Conservation (phyloP, 495 filamentous ascomycete species). For the Poronia punctata region DNA sequence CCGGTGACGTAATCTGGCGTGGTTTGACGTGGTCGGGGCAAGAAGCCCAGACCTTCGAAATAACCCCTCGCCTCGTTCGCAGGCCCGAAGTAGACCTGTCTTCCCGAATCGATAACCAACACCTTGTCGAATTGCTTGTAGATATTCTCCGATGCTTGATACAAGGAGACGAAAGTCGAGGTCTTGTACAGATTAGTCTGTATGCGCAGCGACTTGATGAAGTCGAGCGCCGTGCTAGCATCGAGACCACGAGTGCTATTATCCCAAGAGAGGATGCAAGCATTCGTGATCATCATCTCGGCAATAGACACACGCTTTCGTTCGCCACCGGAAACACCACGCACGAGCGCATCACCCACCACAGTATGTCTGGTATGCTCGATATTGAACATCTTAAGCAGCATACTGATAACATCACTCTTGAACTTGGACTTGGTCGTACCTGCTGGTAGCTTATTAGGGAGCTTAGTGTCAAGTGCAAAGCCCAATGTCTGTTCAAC, state of each 20-base stretch:
- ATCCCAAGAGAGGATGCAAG: conserved; percentile 70
- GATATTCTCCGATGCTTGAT: conserved; percentile 79
- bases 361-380: conserved; percentile 75
- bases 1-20: conserved; percentile 82
- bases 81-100: conserved; percentile 75
- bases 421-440: conserved; percentile 63
- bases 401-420: conserved; percentile 57
- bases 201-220: conserved; percentile 63
- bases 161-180: conserved; percentile 73
- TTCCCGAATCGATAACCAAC: conserved; percentile 71
- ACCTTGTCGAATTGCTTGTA: conserved; percentile 87
- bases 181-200: conserved; percentile 74
- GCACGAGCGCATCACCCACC: conserved; percentile 72
- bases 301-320: conserved; percentile 72
- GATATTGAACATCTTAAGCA: conserved; percentile 86
- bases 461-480: conserved; percentile 73
- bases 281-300: conserved; percentile 65
- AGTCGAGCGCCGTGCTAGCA: conserved; percentile 72
- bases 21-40: conserved; percentile 71
- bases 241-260: conserved; percentile 81
- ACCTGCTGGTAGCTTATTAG: conserved; percentile 62
- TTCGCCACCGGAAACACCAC: conserved; percentile 83
- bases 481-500: conserved; percentile 80
- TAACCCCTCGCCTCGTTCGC: conserved; percentile 61
- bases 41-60: conserved; percentile 77